These are phyloP conservation scores for Pseudogymnoascus sp. DNA, from an alignment of 2,329 filamentous ascomycete species.

Conservation along the genomic window DNA sequence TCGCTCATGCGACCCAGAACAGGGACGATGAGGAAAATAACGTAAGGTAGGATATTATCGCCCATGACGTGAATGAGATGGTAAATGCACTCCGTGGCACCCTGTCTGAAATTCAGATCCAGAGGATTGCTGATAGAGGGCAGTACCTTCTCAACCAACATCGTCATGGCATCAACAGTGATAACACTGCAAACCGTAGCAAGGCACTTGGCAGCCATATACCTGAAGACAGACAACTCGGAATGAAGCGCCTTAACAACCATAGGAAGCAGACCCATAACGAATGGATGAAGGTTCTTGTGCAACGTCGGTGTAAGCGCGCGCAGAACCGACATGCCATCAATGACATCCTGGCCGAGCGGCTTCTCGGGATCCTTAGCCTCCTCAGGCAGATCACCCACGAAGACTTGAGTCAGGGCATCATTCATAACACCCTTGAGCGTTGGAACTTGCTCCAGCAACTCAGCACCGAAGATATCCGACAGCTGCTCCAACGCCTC, in stretches of 20 bases:
- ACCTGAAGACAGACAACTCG: conserved; percentile 82
- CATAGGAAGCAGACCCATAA: conserved; percentile 74
- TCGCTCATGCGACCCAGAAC: conserved; percentile 98
- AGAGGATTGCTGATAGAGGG: conserved; percentile 86
- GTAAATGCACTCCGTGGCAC: conserved; percentile 90
- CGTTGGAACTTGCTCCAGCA: conserved; percentile 80
- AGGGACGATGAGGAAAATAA: conserved; percentile 97
- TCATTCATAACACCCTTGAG: conserved; percentile 72
- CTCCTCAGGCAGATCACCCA: conserved; percentile 59
- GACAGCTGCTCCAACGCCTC: conserved; percentile 86
- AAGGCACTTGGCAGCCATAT: conserved; percentile 94
- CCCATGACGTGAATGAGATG: conserved; percentile 98
- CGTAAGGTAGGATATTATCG: conserved; percentile 88
- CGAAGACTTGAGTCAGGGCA: conserved; percentile 68
- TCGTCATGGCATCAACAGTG: conserved; percentile 89
- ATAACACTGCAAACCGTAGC: conserved; percentile 97
- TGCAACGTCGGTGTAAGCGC: conserved; percentile 90
- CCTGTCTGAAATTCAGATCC: conserved; percentile 83
- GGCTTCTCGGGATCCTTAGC: conserved; percentile 64
- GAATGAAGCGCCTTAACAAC: conserved; percentile 84
- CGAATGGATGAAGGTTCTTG: conserved; percentile 63
- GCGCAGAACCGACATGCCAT: conserved; percentile 85
- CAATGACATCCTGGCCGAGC: conserved; percentile 85
- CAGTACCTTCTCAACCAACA: conserved; percentile 84
- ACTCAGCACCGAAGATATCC: conserved; percentile 62